Evolutionary conservation across 805 yeast genomes (phyloP), one percentile per base, ranked within the genome.

Genomic region (Metschnikowia henanensis): DNA sequence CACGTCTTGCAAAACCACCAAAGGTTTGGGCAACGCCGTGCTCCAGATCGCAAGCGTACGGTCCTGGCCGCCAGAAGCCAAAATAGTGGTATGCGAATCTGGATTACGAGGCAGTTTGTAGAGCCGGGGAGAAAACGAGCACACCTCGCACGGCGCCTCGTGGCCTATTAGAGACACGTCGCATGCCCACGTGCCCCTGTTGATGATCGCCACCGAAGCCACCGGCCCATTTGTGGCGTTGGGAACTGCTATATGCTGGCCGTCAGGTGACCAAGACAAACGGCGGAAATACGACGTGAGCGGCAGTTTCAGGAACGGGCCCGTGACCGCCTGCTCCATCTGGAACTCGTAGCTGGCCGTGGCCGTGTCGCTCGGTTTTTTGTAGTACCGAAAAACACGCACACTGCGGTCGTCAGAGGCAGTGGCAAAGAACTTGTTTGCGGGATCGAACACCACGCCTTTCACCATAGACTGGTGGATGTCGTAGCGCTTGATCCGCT

Each of bases 51-150:
- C 95, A 30, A 94, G 64, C 1, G 90, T 78, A 56, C 87, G 82
- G 64, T 92, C 99, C 64, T 92, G 98, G 9, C 98, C 98, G 12
- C 92, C 97, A 22, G 97, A 86, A 2, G 97, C 97, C n/a, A 92
- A 72, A 0, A 92, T 78, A 0, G 96, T 84, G 6, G 85, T 73
- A 40, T 75, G 67, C 49, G 62, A 61, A 28, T 47, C 62, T 3
- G 35, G 28, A 6, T 13, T 41, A n/a, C 33, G 49, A 7, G 47
- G 45, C n/a, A 57, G 50, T 35, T 76, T 77, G 54, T 79, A 87
- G 22, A 86, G 56, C 41, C 87, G 68, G 1, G 95, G 94, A 17
- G 86, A 82, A 55, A 87, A 87, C 1, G 81, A 66, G 37, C 84
- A 84, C 12, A 86, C 94, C 59, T 87, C 95, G 53, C 90, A 84